Conservation (phyloP, 2,329 filamentous ascomycete species). For the Metarhizium album region DNA sequence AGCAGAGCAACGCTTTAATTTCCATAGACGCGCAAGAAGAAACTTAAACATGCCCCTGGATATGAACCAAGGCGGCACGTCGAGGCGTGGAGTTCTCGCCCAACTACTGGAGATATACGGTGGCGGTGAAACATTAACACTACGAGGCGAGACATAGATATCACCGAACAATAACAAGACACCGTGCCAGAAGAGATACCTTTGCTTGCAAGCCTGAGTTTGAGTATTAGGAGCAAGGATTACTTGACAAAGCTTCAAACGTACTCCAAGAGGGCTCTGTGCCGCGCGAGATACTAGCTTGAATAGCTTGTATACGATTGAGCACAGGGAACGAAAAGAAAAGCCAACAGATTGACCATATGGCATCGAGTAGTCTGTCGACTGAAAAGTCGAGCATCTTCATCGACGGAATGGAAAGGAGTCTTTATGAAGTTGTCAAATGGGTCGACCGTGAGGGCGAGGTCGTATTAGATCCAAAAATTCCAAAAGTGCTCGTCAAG, state of each 20-base stretch:
- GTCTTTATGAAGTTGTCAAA: conserved; percentile 12
- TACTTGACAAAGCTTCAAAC: background rate
- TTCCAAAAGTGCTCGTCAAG: conserved; percentile 17
- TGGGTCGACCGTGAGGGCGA: conserved; percentile 12
- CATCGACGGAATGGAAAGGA: conserved; percentile 12
- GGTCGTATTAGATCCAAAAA: conserved; percentile 14
- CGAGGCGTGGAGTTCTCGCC: too few species aligned
- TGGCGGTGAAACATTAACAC: background rate
- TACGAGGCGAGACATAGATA: background rate
- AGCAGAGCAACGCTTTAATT: too few species aligned
- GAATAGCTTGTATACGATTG: background rate
- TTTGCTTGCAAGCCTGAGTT: background rate
- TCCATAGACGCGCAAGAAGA: too few species aligned
- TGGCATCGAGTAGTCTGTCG: background rate
- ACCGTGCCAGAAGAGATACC: background rate
- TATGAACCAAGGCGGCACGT: too few species aligned
- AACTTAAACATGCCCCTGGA: too few species aligned
- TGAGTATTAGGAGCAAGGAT: background rate
- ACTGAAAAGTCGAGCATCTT: background rate
- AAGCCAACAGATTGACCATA: background rate
- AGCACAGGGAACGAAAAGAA: background rate
- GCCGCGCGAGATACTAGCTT: background rate
- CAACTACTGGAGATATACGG: too few species aligned
- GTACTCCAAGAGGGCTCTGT: background rate
- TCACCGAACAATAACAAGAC: background rate